Evolutionary conservation across 2,329 filamentous ascomycete species (phyloP).

Genomic region (Ceratocystis smalleyi): DNA sequence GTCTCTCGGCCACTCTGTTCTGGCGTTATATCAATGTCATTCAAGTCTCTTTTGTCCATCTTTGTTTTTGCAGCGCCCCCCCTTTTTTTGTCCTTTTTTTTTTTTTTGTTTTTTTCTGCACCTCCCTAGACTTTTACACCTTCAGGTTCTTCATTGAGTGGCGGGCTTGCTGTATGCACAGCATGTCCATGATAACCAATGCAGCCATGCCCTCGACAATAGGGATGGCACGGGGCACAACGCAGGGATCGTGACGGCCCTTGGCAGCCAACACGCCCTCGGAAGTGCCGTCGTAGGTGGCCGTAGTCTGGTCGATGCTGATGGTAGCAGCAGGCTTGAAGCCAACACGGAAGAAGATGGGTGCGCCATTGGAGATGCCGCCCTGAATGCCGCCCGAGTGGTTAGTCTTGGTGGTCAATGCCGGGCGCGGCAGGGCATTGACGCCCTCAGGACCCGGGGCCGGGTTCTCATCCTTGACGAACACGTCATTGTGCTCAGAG

Average conservation of each 20-base stretch:
- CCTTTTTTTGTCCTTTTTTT: too few species aligned
- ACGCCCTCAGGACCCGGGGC: conserved; percentile 30
- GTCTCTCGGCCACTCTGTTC: background rate
- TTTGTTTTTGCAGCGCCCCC: background rate
- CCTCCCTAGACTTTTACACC: conserved; percentile 12
- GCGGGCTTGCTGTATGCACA: conserved; percentile 63
- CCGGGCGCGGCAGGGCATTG: conserved; percentile 31
- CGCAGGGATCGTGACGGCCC: conserved; percentile 85
- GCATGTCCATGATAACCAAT: conserved; percentile 70
- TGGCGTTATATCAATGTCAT: background rate
- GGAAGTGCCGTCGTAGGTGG: conserved; percentile 54
- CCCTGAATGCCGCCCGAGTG: conserved; percentile 92
- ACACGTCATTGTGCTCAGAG: conserved; percentile 83
- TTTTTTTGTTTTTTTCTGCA: background rate
- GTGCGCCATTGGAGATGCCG: conserved; percentile 83
- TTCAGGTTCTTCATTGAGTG: conserved; percentile 21
- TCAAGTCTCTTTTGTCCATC: background rate
- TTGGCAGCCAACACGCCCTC: conserved; percentile 76
- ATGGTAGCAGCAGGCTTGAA: conserved; percentile 97
- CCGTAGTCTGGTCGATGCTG: conserved; percentile 70
- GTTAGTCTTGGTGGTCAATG: conserved; percentile 79
- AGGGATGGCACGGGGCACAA: conserved; percentile 73
- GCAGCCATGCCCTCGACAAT: conserved; percentile 89
- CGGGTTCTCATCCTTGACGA: conserved; percentile 34
- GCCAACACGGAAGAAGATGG: conserved; percentile 83